Evolutionary conservation across 305 asterid species (phyloP), one percentile per base, ranked within the genome.

Genomic region (Fraxinus paxiana): DNA sequence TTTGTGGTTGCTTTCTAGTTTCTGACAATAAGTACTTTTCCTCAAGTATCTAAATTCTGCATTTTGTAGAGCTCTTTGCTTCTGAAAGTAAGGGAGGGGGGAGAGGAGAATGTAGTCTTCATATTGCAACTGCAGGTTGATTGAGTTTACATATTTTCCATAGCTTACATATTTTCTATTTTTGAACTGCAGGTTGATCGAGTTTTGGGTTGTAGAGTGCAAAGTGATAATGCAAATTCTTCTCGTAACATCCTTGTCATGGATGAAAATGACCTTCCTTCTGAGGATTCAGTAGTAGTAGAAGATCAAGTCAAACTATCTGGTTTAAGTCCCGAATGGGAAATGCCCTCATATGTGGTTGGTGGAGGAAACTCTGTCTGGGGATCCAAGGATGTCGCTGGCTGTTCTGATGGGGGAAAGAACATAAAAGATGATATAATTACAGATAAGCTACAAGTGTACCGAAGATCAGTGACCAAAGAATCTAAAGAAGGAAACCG

Each of bases 401-500:
- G 86, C 82, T 79, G 81, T 87, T 84, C 90, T 75, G 88, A 84
- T 86, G 88, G 73, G 78, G 89, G 80, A 77, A 83, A 83, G 84
- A 85, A 76, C 73, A 43, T 65, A 61, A 85, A 85, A 82, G 70
- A 85, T 81, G 85, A 82, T 80, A 77, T 81, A 78, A 79, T 76
- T 75, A 88, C 78, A 78, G 91, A 88, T 33, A 84, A 80, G 63
- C 54, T 89, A 78, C 94, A 87, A 81, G 97, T 88, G 73, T 85
- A 89, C 88, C 89, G 75, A 89, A 87, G 93, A 85, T 88, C 93
- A 59, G 84, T 78, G 59, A 75, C 86, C 84, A 90, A 87, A 87
- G 92, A 88, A 86, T 77, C 84, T 80, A 88, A 83, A 82, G 93
- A 86, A 59, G 31, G 30, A 59, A 18, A 59, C 31, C 6, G 0